Evolutionary conservation across 306 rosid genomes (phyloP).

Genomic region (Gastrolobium villosum): DNA sequence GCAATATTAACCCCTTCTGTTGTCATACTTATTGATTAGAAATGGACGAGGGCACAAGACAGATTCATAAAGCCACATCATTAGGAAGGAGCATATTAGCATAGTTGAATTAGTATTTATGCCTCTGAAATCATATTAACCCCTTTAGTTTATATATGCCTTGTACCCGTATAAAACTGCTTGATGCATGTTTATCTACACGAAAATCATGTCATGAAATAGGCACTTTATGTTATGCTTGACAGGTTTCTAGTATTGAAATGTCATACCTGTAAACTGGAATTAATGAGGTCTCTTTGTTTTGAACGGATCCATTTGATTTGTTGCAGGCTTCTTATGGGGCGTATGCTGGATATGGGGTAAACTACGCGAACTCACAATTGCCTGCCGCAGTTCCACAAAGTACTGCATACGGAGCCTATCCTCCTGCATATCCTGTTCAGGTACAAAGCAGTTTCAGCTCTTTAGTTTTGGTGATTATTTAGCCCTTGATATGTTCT

Average conservation of each 20-base stretch:
- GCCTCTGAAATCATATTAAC: neutral
- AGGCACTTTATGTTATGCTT: neutral
- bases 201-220: neutral
- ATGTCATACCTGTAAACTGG: neutral
- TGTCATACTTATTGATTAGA: neutral
- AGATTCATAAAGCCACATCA: neutral
- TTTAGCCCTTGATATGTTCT: conserved; percentile 1
- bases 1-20: neutral
- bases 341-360: conserved; percentile 82
- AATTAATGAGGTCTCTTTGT: neutral
- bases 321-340: conserved; percentile 75
- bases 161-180: neutral
- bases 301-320: conserved; percentile 28
- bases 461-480: neutral
- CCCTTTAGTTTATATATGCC: neutral
- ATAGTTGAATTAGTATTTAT: conserved; percentile 5
- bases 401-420: conserved; percentile 77
- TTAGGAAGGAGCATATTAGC: conserved; percentile 13
- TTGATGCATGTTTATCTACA: neutral
- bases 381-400: conserved; percentile 72
- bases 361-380: conserved; percentile 70
- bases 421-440: conserved; percentile 87
- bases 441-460: conserved; percentile 67
- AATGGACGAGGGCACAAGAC: neutral
- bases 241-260: neutral